phyloP scores from a whole-genome alignment of 202 grass and related monocot species.

The Setaria italica region DNA sequence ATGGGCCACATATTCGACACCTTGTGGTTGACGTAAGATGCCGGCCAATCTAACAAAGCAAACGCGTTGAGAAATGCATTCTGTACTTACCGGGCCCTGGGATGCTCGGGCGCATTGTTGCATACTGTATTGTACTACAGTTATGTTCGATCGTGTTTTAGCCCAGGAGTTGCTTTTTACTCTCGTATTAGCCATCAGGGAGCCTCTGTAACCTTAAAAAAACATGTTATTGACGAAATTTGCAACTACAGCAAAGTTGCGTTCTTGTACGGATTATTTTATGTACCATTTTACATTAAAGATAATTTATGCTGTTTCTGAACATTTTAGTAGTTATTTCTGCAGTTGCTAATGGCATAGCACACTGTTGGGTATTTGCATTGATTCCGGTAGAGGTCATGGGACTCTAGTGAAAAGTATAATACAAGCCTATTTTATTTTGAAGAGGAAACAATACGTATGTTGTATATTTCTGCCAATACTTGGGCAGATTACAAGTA shows the following conservation, averaged over 20 bases:
- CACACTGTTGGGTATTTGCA: background rate
- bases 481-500: no score
- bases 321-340: background rate
- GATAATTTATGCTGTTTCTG: background rate
- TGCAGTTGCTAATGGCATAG: background rate
- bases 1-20: conserved; percentile 82
- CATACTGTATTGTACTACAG: background rate
- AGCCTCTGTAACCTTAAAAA: conserved; percentile 18
- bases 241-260: background rate
- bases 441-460: background rate
- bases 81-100: background rate
- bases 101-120: background rate
- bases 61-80: background rate
- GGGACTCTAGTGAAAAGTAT: background rate
- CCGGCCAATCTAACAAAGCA: conserved; percentile 38
- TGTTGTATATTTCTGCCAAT: background rate
- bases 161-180: no score
- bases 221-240: background rate
- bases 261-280: background rate
- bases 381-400: background rate
- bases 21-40: conserved; percentile 86
- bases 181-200: background rate
- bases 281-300: background rate
- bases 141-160: conserved; percentile 18
- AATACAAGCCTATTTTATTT: background rate